Conservation (phyloP, 1,284 basidiomycete genomes). For the Grifola frondosa region DNA sequence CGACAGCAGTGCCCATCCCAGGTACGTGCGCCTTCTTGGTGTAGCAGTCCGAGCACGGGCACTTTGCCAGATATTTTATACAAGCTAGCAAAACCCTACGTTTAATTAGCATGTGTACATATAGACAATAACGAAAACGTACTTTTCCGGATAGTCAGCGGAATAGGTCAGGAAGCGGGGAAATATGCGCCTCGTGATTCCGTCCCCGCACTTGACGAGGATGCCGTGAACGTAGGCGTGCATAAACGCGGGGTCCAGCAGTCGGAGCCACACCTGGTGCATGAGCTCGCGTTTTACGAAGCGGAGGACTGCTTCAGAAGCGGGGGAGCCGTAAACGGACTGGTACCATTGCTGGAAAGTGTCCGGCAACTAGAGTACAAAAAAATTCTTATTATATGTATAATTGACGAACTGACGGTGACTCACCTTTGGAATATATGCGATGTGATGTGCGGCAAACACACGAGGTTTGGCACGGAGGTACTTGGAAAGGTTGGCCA, state of each 20-base stretch:
- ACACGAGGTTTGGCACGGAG: constrained; percentile 15
- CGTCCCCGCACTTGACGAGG: constrained; percentile 23
- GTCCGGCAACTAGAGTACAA: constrained; percentile 22
- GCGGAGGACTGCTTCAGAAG: constrained; percentile 15
- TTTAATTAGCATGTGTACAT: constrained; percentile 21
- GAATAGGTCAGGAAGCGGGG: constrained; percentile 28
- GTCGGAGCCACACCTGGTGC: constrained; percentile 19
- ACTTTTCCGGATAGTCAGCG: constrained; percentile 35
- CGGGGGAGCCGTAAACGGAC: constrained; percentile 12
- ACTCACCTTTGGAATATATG: constrained; percentile 32
- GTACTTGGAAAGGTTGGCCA: constrained; percentile 26
- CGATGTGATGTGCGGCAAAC: constrained; percentile 21
- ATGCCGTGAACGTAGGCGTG: constrained; percentile 27
- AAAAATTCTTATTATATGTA: too few species aligned
- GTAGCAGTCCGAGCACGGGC: constrained; percentile 33
- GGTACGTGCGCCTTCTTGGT: constrained; percentile 18
- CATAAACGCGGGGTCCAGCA: constrained; percentile 25
- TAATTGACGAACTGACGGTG: neutral
- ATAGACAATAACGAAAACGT: neutral
- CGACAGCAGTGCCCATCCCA: constrained; percentile 6
- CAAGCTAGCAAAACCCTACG: constrained; percentile 13
- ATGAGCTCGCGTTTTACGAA: constrained; percentile 24
- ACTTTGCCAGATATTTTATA: constrained; percentile 17
- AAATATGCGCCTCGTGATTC: constrained; percentile 19
- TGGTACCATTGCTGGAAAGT: constrained; percentile 26